phyloP scores from a whole-genome alignment of 2,329 filamentous ascomycete genomes.

The Claviceps fusiformis region DNA sequence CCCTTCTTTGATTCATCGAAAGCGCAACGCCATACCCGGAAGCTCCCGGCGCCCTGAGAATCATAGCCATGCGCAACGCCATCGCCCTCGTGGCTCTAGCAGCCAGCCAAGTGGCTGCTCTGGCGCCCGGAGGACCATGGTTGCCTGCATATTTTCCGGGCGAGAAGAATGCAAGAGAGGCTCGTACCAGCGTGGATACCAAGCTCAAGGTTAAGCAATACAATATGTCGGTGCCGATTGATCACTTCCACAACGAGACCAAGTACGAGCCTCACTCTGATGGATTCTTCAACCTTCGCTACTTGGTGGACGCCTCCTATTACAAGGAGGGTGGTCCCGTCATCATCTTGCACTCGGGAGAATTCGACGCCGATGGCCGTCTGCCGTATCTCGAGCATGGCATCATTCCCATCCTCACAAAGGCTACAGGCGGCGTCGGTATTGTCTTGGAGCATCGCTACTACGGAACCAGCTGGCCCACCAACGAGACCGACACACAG shows the following conservation, averaged over 20 bases:
- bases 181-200: neutral
- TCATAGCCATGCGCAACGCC: neutral
- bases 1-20: no score
- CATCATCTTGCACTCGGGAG: slow-evolving; percentile 62
- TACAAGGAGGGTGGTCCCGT: slow-evolving; percentile 70
- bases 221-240: slow-evolving; percentile 41
- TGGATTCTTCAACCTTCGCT: slow-evolving; percentile 55
- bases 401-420: slow-evolving; percentile 55
- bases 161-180: neutral
- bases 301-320: slow-evolving; percentile 69
- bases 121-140: neutral
- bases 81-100: neutral
- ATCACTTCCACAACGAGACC: slow-evolving; percentile 74
- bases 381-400: slow-evolving; percentile 65
- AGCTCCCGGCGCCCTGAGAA: neutral
- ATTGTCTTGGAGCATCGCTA: slow-evolving; percentile 81
- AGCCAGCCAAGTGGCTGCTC: neutral
- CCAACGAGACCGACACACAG: slow-evolving; percentile 48
- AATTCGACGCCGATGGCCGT: slow-evolving; percentile 49
- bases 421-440: slow-evolving; percentile 59
- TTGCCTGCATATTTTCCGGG: neutral
- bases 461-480: slow-evolving; percentile 66
- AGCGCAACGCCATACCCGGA: neutral
- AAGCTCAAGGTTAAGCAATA: slow-evolving; percentile 11
- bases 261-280: slow-evolving; percentile 64